These are phyloP conservation scores for Exophiala xenobiotica DNA, from an alignment of 2,329 filamentous ascomycete species.

Conservation along the genomic window DNA sequence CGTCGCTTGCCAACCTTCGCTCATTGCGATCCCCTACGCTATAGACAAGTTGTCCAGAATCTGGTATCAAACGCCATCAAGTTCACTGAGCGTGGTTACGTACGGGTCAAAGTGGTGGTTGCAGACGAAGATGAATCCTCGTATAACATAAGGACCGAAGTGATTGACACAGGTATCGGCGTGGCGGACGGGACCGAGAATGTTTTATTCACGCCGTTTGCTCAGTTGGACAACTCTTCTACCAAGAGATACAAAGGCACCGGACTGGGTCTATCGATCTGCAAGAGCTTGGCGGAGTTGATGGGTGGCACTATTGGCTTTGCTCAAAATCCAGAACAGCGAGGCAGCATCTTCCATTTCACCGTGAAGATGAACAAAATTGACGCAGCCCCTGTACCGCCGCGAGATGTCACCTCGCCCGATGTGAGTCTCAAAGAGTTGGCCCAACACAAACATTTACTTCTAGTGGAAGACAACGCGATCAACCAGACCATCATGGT, in stretches of 20 bases:
- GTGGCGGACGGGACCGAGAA: constrained; percentile 47
- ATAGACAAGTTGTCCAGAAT: constrained; percentile 63
- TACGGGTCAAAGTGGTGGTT: constrained; percentile 40
- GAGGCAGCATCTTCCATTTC: constrained; percentile 29
- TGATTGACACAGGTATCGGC: constrained; percentile 57
- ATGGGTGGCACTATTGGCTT: constrained; percentile 57
- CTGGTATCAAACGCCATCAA: constrained; percentile 62
- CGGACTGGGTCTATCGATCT: constrained; percentile 58
- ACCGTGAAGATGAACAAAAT: constrained; percentile 28
- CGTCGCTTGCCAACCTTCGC: constrained; percentile 47
- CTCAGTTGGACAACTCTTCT: constrained; percentile 55
- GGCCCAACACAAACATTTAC: constrained; percentile 42
- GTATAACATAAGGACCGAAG: constrained; percentile 45
- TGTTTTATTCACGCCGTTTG: constrained; percentile 57
- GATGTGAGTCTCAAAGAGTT: constrained; percentile 37
- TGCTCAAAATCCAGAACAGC: constrained; percentile 34
- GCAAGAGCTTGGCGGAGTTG: constrained; percentile 56
- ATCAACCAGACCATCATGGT: constrained; percentile 50
- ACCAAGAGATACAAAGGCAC: constrained; percentile 57
- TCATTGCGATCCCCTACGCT: constrained; percentile 59
- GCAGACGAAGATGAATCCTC: constrained; percentile 28
- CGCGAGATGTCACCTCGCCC: constrained; percentile 26
- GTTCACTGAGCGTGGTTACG: constrained; percentile 58
- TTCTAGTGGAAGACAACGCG: constrained; percentile 45
- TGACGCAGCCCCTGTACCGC: constrained; percentile 20